Base-by-base conservation (phyloP, 306 rosid genomes). In the Glycyrrhiza uralensis region DNA sequence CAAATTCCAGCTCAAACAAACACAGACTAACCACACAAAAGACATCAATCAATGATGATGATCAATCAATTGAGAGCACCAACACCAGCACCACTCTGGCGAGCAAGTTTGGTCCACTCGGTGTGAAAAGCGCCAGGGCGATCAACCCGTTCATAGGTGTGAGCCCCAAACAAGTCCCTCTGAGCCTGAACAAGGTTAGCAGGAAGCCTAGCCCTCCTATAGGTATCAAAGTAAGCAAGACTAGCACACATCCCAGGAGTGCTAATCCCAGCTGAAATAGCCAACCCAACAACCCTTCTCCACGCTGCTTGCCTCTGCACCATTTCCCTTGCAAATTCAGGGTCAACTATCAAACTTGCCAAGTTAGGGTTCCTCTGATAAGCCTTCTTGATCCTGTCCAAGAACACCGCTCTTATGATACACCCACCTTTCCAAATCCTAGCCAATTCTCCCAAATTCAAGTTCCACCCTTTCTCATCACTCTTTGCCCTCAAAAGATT, bases 391-490 rank as follows among this genome's bases (percentile, higher is more conserved):
- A 93, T 93, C 84, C 94, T 85, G 54, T 90, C 98, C 86, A 93
- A 79, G 61, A 93, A 93, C 79, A 93, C 98, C 0, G 98, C 98
- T 20, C 98, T 64, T 19, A 93, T 93, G 38, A 93, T 93, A 47
- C 98, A 93, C 38, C 98, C 94, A 62, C 98, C 98, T 78, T 93
- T 93, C 98, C 98, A 93, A 70, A 93, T 93, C 85, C 97, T 86
- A 0, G 97, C 96, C 75, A 93, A 76, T 18, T 93, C 98, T 4
- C 98, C 98, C 2, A 93, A 76, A 57, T 93, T 86, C 96, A 93
- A 87, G 20, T 72, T 69, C 98, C 98, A 93, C 12, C 92, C 92
- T 69, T 87, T 89, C 89, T 89, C 89, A 26, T 69, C 18, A 47
- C 98, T 90, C 88, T 93, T 93, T 1, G 94, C 97, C 86, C 92